A percentile compares a stretch with the other conserved stretches of the same genome.
Evolutionary conservation across 805 yeast species (phyloP).

Genomic region (Candida khao-thaluensis): DNA sequence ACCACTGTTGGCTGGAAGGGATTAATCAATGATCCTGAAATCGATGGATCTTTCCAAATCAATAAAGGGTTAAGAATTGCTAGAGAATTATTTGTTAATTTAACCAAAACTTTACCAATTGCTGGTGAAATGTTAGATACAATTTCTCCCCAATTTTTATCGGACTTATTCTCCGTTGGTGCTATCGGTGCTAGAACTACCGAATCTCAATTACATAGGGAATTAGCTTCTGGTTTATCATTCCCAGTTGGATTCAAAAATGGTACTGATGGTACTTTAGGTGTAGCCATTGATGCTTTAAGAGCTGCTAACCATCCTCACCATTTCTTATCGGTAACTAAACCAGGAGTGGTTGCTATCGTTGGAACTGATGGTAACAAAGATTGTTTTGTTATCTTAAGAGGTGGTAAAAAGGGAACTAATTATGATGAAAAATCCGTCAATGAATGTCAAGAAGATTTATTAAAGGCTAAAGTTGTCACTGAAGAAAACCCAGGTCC

Average conservation of each 20-base stretch:
- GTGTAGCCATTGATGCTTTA: slow-evolving; percentile 92
- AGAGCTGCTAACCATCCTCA: slow-evolving; percentile 89
- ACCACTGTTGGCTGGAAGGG: slow-evolving; percentile 99
- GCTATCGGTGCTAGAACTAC: slow-evolving; percentile 99
- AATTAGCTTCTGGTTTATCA: slow-evolving; percentile 94
- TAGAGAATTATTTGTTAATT: slow-evolving; percentile 77
- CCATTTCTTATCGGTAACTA: slow-evolving; percentile 96
- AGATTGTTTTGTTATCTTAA: slow-evolving; percentile 87
- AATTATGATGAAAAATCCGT: slow-evolving; percentile 86
- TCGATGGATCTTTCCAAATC: slow-evolving; percentile 88
- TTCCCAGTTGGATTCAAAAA: slow-evolving; percentile 99
- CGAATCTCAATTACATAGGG: slow-evolving; percentile 97
- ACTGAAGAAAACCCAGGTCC: slow-evolving; percentile 39
- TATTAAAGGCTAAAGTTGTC: slow-evolving; percentile 38
- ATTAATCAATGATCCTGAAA: slow-evolving; percentile 93
- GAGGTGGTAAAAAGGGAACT: slow-evolving; percentile 95
- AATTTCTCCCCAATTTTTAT: slow-evolving; percentile 91
- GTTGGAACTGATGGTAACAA: slow-evolving; percentile 95
- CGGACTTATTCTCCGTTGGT: slow-evolving; percentile 89
- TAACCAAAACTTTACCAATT: slow-evolving; percentile 83
- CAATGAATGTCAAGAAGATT: slow-evolving; percentile 65
- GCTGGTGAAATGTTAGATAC: slow-evolving; percentile 99
- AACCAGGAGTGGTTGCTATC: slow-evolving; percentile 95
- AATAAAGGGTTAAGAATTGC: slow-evolving; percentile 90
- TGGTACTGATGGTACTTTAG: slow-evolving; percentile 94